Evolutionary conservation across 257 asterid genomes (phyloP).

Genomic region (Solanum bulbocastanum): DNA sequence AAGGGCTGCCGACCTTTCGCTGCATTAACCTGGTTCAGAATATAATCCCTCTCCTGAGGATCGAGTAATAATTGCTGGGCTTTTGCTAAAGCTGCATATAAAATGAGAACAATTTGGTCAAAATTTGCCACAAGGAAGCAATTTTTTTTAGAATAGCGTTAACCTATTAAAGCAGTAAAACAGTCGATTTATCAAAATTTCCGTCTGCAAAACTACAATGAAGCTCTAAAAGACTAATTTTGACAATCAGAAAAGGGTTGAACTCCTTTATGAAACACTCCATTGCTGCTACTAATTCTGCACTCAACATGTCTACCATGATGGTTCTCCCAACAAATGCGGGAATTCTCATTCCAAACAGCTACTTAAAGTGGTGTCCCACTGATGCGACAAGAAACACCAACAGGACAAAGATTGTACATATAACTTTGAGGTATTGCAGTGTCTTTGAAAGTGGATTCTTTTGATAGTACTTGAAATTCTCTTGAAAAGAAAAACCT

Average conservation of each 20-base stretch:
- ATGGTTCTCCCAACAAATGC: background rate
- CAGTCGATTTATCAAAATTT: background rate
- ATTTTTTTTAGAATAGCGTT: background rate
- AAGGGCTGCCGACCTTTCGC: constrained; percentile 59
- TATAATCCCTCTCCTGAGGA: constrained; percentile 85
- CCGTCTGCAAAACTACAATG: background rate
- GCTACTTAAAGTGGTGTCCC: background rate
- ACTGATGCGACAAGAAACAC: background rate
- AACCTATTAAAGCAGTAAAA: background rate
- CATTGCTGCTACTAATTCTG: background rate
- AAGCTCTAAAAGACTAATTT: background rate
- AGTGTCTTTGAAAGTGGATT: background rate
- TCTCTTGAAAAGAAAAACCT: background rate
- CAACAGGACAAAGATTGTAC: background rate
- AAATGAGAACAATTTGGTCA: background rate
- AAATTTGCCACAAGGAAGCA: background rate
- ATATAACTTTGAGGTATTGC: background rate
- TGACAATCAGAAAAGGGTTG: background rate
- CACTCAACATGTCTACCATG: background rate
- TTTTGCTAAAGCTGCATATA: constrained; percentile 75
- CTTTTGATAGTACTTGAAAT: background rate
- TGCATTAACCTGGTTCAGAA: constrained; percentile 77
- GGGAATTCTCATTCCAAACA: background rate
- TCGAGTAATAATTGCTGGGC: constrained; percentile 86
- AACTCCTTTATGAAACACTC: background rate